Conservation (phyloP, 192 early-diverging fungal genomes). For the Coemansia sp. region DNA sequence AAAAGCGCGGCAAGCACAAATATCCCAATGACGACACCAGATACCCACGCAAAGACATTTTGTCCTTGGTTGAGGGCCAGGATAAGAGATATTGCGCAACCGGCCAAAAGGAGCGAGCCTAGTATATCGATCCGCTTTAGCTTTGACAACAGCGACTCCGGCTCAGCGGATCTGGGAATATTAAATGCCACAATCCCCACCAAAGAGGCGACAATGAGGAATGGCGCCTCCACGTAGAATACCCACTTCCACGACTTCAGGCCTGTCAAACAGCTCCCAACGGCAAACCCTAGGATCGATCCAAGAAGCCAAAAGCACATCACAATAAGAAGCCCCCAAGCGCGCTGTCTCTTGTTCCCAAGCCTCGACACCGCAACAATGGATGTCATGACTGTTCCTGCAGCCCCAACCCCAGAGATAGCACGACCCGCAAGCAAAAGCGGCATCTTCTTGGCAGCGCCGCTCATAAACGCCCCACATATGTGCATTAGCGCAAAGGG, state of each 20-base stretch:
- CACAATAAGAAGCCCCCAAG: slow-evolving; percentile 25
- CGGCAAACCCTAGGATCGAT: slow-evolving; percentile 58
- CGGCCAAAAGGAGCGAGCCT: slow-evolving; percentile 51
- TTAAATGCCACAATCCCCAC: slow-evolving; percentile 39
- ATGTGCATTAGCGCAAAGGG: slow-evolving; percentile 40
- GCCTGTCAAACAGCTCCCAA: slow-evolving; percentile 49
- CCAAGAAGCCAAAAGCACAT: slow-evolving; percentile 43
- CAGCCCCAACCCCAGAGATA: slow-evolving; percentile 52
- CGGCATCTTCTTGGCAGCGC: slow-evolving; percentile 55
- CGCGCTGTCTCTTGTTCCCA: slow-evolving; percentile 26
- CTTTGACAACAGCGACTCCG: slow-evolving; percentile 14
- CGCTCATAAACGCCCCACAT: slow-evolving; percentile 44
- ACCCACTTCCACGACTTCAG: slow-evolving; percentile 55
- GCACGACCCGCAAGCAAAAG: slow-evolving; percentile 58
- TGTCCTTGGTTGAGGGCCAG: slow-evolving; percentile 63
- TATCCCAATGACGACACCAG: slow-evolving; percentile 57
- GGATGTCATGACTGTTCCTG: slow-evolving; percentile 50
- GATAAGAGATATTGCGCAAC: slow-evolving; percentile 44
- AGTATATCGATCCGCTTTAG: slow-evolving; percentile 54
- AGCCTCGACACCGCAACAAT: slow-evolving; percentile 54
- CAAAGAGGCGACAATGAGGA: slow-evolving; percentile 37
- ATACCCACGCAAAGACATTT: slow-evolving; percentile 62
- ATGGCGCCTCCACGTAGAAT: slow-evolving; percentile 48
- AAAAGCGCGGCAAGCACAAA: slow-evolving; percentile 55
- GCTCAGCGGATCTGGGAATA: slow-evolving; percentile 9